Evolutionary conservation across 805 yeast genomes (phyloP), one percentile per base, ranked within the genome.

Genomic region (Yamadazyma olivae): DNA sequence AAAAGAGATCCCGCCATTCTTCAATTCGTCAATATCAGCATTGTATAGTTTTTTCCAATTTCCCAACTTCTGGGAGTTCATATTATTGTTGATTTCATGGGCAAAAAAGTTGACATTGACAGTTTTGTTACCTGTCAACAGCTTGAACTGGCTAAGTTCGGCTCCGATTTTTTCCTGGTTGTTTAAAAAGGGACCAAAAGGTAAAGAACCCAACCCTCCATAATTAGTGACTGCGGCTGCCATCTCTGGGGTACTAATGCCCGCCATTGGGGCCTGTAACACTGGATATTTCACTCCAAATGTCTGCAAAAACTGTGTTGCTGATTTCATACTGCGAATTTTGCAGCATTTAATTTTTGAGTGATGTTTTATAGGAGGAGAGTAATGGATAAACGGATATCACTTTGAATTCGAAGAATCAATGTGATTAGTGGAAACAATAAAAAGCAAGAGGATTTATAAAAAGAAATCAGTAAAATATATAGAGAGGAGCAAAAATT

Each of bases 231-330:
- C 66, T 1, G 58, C 59, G 1, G 70, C 61, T 1, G 79, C 79
- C 38, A 76, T 45, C 20, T 54, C 50, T 1, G 65, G 56, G 1
- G 75, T 72, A 10, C 73, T 59, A 2, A 74, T 64, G 1, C 81
- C 81, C 1, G 82, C 81, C 82, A 77, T 77, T 15, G 83, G 82
- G 0, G 82, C 67, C 47, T 75, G 81, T 23, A 77, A 54, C 3
- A 77, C 55, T 3, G 77, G 79, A 36, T 50, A 50, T 29, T 47
- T 57, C n/a, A 67, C 39, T 3, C 61, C 66, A 16, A 68, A 44
- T 15, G 36, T 32, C 17, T 48, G 34, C 3, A 38, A 18, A n/a
- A 43, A 39, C 15, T 25, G 38, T 17, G 27, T 31, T 31, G 29
- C 30, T 17, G 43, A 24, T 24, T 38, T 45, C 41, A 41, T 38